Evolutionary conservation across 2,329 filamentous ascomycete genomes (phyloP).

Genomic region (Tolypocladium ophioglossoides): DNA sequence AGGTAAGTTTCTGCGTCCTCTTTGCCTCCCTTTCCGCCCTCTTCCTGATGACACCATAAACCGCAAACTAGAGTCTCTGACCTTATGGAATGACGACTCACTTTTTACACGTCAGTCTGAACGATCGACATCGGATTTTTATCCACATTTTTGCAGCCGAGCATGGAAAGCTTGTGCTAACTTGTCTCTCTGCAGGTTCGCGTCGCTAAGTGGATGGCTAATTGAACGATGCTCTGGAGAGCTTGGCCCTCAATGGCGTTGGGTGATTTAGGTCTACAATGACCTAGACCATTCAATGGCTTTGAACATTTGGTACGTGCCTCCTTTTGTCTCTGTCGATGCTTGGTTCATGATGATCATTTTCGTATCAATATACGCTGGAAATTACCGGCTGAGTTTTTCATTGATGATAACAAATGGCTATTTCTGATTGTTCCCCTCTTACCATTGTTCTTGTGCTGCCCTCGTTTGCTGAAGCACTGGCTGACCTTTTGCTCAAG

Average conservation of each 20-base stretch:
- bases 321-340: neutral
- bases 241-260: neutral
- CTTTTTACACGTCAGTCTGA: constrained; percentile 94
- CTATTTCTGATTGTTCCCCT: constrained; percentile 59
- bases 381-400: constrained; percentile 92
- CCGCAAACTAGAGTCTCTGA: constrained; percentile 99
- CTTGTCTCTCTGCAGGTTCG: constrained; percentile 1
- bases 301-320: constrained; percentile 17
- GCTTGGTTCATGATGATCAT: constrained; percentile 45
- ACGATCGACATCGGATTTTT: constrained; percentile 16
- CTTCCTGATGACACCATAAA: constrained; percentile 73
- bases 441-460: constrained; percentile 5
- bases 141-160: constrained; percentile 4
- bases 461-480: neutral
- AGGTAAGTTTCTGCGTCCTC: constrained; percentile 12
- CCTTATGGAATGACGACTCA: constrained; percentile 69
- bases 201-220: constrained; percentile 6
- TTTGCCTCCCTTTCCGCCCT: constrained; percentile 5
- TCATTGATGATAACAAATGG: constrained; percentile 75
- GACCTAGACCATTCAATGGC: neutral
- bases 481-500: constrained; percentile 20
- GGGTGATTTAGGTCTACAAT: neutral
- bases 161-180: constrained; percentile 13
- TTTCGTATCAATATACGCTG: constrained; percentile 63
- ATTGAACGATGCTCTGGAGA: neutral